Conservation (phyloP, 495 filamentous ascomycete genomes). For the Penicillium robsamsonii region DNA sequence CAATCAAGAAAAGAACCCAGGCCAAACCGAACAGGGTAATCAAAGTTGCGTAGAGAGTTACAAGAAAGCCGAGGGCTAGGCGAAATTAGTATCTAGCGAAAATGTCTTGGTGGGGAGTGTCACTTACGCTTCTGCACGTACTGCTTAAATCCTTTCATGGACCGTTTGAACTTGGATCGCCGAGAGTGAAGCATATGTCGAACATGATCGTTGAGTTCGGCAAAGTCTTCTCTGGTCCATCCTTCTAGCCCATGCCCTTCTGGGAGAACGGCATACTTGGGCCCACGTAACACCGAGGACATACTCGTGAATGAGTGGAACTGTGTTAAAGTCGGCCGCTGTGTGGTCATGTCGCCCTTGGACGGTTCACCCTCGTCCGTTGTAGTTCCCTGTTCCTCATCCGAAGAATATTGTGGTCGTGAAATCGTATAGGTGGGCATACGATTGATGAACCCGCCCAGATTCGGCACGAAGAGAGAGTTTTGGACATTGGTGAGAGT, state of each 20-base stretch:
- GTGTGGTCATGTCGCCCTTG: conserved; percentile 23
- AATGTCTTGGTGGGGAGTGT: neutral
- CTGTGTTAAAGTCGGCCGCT: conserved; percentile 30
- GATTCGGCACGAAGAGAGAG: conserved; percentile 71
- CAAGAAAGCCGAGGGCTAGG: conserved; percentile 65
- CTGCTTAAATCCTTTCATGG: conserved; percentile 71
- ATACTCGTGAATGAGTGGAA: conserved; percentile 32
- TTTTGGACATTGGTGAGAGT: conserved; percentile 80
- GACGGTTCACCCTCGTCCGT: conserved; percentile 31
- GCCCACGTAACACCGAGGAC: conserved; percentile 32
- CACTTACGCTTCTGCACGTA: conserved; percentile 64
- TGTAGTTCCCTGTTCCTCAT: conserved; percentile 32
- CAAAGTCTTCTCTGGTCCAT: conserved; percentile 67
- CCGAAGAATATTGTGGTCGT: conserved; percentile 36
- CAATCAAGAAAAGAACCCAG: conserved; percentile 83
- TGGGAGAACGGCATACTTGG: conserved; percentile 42
- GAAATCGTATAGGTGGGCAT: conserved; percentile 73
- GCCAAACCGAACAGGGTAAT: conserved; percentile 79
- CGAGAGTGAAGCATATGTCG: conserved; percentile 78
- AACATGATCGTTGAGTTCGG: conserved; percentile 75
- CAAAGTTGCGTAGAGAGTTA: conserved; percentile 75
- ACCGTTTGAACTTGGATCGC: conserved; percentile 69
- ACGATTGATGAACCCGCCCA: conserved; percentile 64
- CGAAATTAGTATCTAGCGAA: neutral
- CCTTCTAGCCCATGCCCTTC: conserved; percentile 63